Conservation (phyloP, 768 basidiomycete genomes). For the Kwoniella dendrophila region DNA sequence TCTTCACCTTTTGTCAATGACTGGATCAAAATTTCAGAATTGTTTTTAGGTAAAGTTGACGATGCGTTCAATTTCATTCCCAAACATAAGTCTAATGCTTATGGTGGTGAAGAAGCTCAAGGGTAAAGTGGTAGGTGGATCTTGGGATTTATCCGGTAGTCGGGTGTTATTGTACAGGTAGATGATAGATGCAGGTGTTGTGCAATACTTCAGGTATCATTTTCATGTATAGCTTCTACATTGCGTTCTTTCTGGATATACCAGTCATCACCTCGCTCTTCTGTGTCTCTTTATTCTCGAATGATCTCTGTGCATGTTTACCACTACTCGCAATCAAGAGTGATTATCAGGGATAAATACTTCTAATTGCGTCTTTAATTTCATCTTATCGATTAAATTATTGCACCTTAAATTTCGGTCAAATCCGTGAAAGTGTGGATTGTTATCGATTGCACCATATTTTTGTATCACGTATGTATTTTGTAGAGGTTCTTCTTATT, state of each 20-base stretch:
- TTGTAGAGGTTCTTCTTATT: too few species aligned
- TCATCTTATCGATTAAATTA: background rate
- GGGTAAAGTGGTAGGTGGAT: constrained; percentile 28
- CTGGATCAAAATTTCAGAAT: constrained; percentile 74
- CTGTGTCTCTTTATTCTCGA: too few species aligned
- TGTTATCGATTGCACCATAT: too few species aligned
- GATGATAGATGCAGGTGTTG: too few species aligned
- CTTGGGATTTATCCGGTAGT: background rate
- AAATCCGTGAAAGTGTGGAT: background rate
- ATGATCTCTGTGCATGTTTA: too few species aligned
- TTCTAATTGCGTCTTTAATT: background rate
- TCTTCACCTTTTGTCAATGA: constrained; percentile 43
- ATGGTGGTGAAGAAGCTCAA: constrained; percentile 55
- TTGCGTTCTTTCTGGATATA: too few species aligned
- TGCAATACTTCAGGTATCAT: too few species aligned
- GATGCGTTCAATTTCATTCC: constrained; percentile 83
- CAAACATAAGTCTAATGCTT: constrained; percentile 86
- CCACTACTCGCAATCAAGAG: too few species aligned
- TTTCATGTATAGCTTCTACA: too few species aligned
- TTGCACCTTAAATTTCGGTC: constrained; percentile 3
- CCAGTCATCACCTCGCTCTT: too few species aligned
- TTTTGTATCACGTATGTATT: too few species aligned
- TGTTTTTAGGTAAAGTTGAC: constrained; percentile 88
- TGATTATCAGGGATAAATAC: background rate
- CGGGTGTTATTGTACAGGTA: too few species aligned